A percentile compares a stretch with the other conserved stretches of the same genome.
phyloP scores from a whole-genome alignment of 2,329 filamentous ascomycete species.

The Rhinocladiella similis region DNA sequence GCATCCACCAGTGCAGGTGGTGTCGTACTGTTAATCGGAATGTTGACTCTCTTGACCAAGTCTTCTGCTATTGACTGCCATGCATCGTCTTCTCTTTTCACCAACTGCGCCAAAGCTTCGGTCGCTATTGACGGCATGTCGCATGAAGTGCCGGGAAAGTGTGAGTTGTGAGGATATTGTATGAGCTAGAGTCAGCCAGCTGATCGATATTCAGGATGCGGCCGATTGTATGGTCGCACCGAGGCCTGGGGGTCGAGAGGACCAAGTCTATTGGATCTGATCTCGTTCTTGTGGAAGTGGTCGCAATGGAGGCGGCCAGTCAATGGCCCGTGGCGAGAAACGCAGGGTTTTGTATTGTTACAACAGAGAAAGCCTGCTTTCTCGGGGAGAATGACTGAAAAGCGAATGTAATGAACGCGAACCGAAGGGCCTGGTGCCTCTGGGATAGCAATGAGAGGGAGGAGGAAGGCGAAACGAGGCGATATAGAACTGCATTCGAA shows the following conservation, averaged over 20 bases:
- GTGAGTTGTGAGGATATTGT: too few relatives aligned
- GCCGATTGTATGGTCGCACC: conserved; percentile 4
- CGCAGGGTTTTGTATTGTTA: conserved; percentile 4
- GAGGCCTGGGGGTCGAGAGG: conserved; percentile 7
- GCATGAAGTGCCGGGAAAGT: neutral
- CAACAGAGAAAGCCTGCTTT: conserved; percentile 22
- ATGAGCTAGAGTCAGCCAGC: neutral
- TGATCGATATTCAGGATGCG: neutral
- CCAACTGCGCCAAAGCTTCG: conserved; percentile 15
- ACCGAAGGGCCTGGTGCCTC: conserved; percentile 15
- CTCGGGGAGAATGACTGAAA: conserved; percentile 14
- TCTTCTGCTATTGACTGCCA: conserved; percentile 13
- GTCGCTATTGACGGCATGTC: conserved; percentile 12
- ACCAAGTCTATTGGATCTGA: conserved; percentile 18
- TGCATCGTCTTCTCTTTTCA: conserved; percentile 7
- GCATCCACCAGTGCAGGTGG: conserved; percentile 58
- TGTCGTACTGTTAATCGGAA: conserved; percentile 56
- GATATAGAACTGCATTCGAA: conserved; percentile 17
- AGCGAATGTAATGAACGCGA: conserved; percentile 23
- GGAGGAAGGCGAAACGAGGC: conserved; percentile 12
- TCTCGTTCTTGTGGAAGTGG: conserved; percentile 3
- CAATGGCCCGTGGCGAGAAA: conserved; percentile 6
- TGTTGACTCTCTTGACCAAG: conserved; percentile 53
- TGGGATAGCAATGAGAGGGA: conserved; percentile 5
- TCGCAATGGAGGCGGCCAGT: conserved; percentile 15